phyloP scores from a whole-genome alignment of 352 stramenopile genomes.

The Phytophthora crassamura region DNA sequence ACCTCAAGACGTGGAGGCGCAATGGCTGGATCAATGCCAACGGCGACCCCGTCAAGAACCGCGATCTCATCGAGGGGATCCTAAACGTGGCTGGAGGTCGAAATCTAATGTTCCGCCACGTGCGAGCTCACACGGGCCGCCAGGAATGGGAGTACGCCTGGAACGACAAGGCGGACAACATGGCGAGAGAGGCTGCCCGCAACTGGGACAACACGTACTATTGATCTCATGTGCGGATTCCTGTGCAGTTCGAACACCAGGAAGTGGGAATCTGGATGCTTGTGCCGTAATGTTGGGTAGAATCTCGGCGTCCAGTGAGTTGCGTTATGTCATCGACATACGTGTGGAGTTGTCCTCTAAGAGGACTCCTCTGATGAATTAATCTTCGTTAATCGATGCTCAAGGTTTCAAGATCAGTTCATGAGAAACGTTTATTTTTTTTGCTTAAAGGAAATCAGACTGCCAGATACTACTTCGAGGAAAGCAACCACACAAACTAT shows the following conservation, averaged over 20 bases:
- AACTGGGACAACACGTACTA: constrained; percentile 4
- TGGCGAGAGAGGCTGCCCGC: constrained; percentile 5
- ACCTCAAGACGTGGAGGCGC: constrained; percentile 2
- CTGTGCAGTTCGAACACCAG: constrained; percentile 1
- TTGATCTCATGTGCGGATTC: constrained; percentile 5
- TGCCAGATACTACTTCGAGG: no score
- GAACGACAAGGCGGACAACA: constrained; percentile 13
- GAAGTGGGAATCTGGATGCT: constrained; percentile 3
- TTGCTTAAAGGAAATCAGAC: no score
- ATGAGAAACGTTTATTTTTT: constrained; percentile 18
- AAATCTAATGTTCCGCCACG: constrained; percentile 16
- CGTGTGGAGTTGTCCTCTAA: not conserved
- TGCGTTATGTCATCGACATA: not conserved
- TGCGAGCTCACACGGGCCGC: constrained; percentile 12
- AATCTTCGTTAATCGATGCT: constrained; percentile 4
- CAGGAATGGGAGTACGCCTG: constrained; percentile 21
- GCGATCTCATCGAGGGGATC: constrained; percentile 11
- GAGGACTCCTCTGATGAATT: no score
- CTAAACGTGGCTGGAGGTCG: not conserved
- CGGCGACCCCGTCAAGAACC: constrained; percentile 19
- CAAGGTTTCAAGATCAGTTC: constrained; percentile 16
- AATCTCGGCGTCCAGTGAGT: not conserved
- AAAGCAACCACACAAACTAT: no score
- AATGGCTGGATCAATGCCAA: constrained; percentile 17
- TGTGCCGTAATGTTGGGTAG: no score